Conservation (phyloP, 1,139 yeast species). For the Meyerozyma carpophila region DNA sequence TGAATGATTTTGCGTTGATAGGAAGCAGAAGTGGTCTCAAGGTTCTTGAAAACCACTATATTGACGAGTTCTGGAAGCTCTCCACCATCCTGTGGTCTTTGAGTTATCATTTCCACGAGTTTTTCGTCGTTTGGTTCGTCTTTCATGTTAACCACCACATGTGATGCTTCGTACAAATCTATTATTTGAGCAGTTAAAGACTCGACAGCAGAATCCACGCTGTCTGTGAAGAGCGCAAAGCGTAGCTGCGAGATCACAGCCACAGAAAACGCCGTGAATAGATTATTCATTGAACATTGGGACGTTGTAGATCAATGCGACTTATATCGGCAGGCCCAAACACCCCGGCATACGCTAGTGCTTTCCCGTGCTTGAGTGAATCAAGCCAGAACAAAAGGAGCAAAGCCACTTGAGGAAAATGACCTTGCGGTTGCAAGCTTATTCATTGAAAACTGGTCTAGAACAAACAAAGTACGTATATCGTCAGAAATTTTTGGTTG, state of each 20-base stretch:
- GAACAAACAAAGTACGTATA: too few relatives aligned
- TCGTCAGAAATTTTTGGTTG: too few relatives aligned
- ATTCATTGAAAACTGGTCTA: too few relatives aligned
- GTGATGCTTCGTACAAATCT: background rate
- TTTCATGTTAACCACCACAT: background rate
- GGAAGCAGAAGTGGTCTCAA: slow-evolving; percentile 13
- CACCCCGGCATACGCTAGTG: too few relatives aligned
- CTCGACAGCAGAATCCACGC: background rate
- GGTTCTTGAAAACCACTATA: slow-evolving; percentile 8
- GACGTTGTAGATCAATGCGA: background rate
- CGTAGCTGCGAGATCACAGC: slow-evolving; percentile 5
- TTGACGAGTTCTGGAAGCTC: background rate
- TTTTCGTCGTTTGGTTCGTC: slow-evolving; percentile 3
- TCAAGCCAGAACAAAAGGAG: too few relatives aligned
- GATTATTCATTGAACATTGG: slow-evolving; percentile 16
- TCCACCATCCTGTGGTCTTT: background rate
- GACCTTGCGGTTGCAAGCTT: too few relatives aligned
- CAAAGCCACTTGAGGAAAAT: too few relatives aligned
- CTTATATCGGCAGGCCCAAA: background rate
- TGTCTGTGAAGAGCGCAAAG: slow-evolving; percentile 1
- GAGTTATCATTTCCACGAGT: slow-evolving; percentile 2
- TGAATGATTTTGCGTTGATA: slow-evolving; percentile 22
- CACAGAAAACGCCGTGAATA: slow-evolving; percentile 8
- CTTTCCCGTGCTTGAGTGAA: too few relatives aligned
- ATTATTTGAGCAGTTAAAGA: background rate